A percentile compares a stretch with the other conserved stretches of the same genome.
Conservation (phyloP, 2,329 filamentous ascomycete genomes). For the Cyclaneusma minus region DNA sequence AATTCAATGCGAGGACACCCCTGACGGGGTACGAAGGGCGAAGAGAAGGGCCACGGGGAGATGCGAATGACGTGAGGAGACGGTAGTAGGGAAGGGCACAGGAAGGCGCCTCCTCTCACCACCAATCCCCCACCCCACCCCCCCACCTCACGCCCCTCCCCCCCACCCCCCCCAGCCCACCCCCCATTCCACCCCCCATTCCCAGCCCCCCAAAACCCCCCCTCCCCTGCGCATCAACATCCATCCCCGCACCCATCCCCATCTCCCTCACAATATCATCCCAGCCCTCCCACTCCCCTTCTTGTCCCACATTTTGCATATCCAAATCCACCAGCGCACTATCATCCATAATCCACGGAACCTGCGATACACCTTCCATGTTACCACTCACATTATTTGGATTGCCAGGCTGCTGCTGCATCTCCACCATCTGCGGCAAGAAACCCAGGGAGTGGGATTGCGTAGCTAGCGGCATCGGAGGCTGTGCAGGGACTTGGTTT, state of each 20-base stretch:
- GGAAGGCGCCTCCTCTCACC: no score
- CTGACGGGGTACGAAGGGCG: no score
- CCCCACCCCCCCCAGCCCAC: no score
- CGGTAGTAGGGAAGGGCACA: no score
- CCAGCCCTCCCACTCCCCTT: slow-evolving; percentile 19
- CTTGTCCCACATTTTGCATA: slow-evolving; percentile 10
- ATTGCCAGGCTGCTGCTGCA: slow-evolving; percentile 1
- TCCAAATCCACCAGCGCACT: slow-evolving; percentile 13
- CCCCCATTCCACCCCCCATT: no score
- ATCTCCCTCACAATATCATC: slow-evolving; percentile 20
- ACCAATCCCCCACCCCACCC: no score
- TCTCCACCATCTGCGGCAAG: slow-evolving; percentile 1
- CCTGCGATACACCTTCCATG: background rate
- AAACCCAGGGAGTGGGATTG: background rate
- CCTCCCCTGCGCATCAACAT: slow-evolving; percentile 11
- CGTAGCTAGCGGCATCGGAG: background rate
- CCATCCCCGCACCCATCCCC: slow-evolving; percentile 9
- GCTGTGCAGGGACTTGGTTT: background rate
- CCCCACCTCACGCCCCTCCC: no score
- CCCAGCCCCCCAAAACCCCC: no score
- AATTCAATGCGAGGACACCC: no score
- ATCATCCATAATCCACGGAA: slow-evolving; percentile 15
- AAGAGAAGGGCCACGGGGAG: no score
- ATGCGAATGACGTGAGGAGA: no score
- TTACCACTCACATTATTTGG: background rate